Evolutionary conservation across 1,139 yeast species (phyloP).

Genomic region (Candida dubliniensis): DNA sequence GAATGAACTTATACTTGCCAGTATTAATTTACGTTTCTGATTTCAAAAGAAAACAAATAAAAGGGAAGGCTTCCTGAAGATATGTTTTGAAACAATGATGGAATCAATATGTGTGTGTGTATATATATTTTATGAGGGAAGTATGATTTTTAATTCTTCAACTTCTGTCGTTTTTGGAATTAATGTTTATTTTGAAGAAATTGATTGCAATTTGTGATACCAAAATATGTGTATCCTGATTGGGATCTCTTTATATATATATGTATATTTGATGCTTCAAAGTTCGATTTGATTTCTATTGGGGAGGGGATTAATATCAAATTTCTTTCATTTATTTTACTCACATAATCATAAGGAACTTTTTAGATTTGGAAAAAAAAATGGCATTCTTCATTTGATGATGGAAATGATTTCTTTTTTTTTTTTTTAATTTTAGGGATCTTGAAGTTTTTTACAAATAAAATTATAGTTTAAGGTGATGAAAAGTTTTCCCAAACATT

Average conservation of each 20-base stretch:
- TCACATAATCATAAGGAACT: no score
- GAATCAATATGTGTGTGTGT: not conserved
- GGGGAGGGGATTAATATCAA: not conserved
- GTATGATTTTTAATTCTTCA: not conserved
- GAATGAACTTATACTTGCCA: slow-evolving; percentile 77
- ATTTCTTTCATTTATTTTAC: not conserved
- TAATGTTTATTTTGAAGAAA: no score
- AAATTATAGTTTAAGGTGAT: slow-evolving; percentile 49
- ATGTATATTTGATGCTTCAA: no score
- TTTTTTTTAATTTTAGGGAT: not conserved
- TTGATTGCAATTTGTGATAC: no score
- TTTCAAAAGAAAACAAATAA: slow-evolving; percentile 12
- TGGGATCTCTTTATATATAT: no score
- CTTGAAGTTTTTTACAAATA: not conserved
- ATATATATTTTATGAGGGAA: not conserved
- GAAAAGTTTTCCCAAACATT: slow-evolving; percentile 74
- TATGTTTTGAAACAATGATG: not conserved
- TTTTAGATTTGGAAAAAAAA: no score
- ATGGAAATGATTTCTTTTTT: not conserved
- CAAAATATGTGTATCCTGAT: no score
- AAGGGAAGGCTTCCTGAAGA: no score
- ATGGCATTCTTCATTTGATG: not conserved
- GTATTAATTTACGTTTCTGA: slow-evolving; percentile 69
- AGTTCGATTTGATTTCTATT: not conserved
- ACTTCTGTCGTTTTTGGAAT: no score